Evolutionary conservation across 257 asterid genomes (phyloP), one percentile per base, ranked within the genome.

Genomic region (Cynanchum wilfordii): DNA sequence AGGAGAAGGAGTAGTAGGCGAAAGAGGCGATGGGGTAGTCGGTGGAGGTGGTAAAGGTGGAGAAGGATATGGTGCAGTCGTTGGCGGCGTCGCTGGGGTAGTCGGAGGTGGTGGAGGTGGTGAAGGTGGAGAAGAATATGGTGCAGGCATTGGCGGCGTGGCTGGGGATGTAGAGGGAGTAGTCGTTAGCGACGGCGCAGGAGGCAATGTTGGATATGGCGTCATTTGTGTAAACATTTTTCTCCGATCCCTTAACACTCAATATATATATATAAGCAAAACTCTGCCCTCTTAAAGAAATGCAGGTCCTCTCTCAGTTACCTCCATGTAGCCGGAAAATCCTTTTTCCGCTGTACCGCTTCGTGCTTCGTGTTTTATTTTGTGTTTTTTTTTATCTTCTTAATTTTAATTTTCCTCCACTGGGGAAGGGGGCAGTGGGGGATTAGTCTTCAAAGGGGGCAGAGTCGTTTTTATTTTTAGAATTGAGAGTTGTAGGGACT

Each of bases 131-230:
- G n/a, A n/a, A n/a, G n/a, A n/a, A n/a, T n/a, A n/a, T n/a, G n/a
- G n/a, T n/a, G n/a, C n/a, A n/a, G n/a, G n/a, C n/a, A n/a, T n/a
- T n/a, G n/a, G n/a, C n/a, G n/a, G n/a, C n/a, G n/a, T n/a, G n/a
- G n/a, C 7, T 3, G 84, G 72, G 2, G 84, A 70, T 51, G 57
- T 51, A 1, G 80, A 50, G 0, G 85, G 71, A 42, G 47, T 42
- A 1, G 47, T 42, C 33, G 78, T 57, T 5, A 73, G 40, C 25
- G 87, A 57, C 20, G 57, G 22, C 50, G 75, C 49, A 7, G 87
- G 86, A 10, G 90, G 84, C 9, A 86, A 62, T 3, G 81, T 72
- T 25, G 88, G 88, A 57, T 82, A 79, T 12, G 87, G 92, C 9
- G 73, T 60, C 24, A 62, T 42, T 27, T 24, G 75, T 2, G 86